These are phyloP conservation scores for Skeletonema potamos DNA, from an alignment of 108 stramenopile species.

Conservation along the genomic window DNA sequence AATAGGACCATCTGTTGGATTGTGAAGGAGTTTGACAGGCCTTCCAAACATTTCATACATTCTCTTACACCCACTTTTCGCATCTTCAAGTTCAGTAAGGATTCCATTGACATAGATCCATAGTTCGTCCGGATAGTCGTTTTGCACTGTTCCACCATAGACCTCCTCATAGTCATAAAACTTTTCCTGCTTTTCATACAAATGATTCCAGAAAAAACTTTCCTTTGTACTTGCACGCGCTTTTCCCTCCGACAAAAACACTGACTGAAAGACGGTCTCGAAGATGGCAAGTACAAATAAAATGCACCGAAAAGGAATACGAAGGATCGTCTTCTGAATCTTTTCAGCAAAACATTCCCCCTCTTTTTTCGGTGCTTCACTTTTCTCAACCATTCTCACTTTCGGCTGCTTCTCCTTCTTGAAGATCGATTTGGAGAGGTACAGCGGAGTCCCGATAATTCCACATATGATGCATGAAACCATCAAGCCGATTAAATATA, in stretches of 20 bases:
- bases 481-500: background rate
- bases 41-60: background rate
- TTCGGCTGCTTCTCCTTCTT: background rate
- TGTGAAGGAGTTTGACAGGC: background rate
- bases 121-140: background rate
- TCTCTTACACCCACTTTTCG: background rate
- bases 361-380: background rate
- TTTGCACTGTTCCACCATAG: background rate
- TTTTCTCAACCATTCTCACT: background rate
- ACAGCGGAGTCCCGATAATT: background rate
- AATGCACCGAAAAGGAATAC: background rate
- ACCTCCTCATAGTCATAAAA: background rate
- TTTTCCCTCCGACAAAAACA: background rate
- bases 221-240: background rate
- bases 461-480: background rate
- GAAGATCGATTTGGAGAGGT: background rate
- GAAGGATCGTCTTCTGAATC: background rate
- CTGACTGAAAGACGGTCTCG: background rate
- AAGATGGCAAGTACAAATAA: background rate
- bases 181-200: background rate
- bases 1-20: background rate
- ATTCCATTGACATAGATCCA: constrained; percentile 1
- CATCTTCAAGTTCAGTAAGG: background rate
- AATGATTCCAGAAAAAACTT: background rate
- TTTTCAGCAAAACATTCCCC: background rate